phyloP scores from a whole-genome alignment of 192 early-diverging fungal species.

The Podila clonocystis region DNA sequence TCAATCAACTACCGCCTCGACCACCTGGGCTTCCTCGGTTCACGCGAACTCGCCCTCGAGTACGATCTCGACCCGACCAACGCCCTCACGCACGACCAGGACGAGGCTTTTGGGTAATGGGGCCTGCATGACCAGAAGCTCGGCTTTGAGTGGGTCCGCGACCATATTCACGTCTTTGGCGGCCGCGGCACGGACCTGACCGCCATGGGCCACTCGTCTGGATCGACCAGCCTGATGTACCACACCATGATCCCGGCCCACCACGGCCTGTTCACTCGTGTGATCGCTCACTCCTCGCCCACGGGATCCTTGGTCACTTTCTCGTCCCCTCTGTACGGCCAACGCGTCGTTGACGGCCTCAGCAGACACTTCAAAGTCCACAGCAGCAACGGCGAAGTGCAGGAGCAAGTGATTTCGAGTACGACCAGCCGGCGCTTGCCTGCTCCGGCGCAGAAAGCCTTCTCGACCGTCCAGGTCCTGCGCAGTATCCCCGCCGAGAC shows the following conservation, averaged over 20 bases:
- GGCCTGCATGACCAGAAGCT: slow-evolving; percentile 62
- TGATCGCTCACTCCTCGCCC: slow-evolving; percentile 15
- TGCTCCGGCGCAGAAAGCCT: too few species aligned
- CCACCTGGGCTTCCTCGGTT: slow-evolving; percentile 38
- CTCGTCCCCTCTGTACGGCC: slow-evolving; percentile 7
- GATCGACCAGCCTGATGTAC: slow-evolving; percentile 12
- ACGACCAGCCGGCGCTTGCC: too few species aligned
- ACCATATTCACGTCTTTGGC: slow-evolving; percentile 35
- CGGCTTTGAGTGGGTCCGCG: slow-evolving; percentile 58
- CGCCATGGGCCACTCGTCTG: slow-evolving; percentile 24
- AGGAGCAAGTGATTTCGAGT: too few species aligned
- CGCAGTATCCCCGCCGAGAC: too few species aligned
- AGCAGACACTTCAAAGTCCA: slow-evolving; percentile 6
- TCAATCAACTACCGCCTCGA: slow-evolving; percentile 36
- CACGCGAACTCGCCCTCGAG: slow-evolving; percentile 8
- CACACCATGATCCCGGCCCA: slow-evolving; percentile 12
- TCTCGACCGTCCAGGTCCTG: too few species aligned
- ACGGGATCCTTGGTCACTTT: slow-evolving; percentile 13
- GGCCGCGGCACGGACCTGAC: slow-evolving; percentile 14
- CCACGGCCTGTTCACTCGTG: slow-evolving; percentile 25
- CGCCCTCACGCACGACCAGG: background rate
- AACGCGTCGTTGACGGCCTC: slow-evolving; percentile 13
- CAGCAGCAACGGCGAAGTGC: too few species aligned
- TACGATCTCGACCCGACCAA: too few species aligned
- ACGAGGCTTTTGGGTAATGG: slow-evolving; percentile 37